These are phyloP conservation scores for Hemileia vastatrix DNA, from an alignment of 1,284 basidiomycete genomes.

Conservation along the genomic window DNA sequence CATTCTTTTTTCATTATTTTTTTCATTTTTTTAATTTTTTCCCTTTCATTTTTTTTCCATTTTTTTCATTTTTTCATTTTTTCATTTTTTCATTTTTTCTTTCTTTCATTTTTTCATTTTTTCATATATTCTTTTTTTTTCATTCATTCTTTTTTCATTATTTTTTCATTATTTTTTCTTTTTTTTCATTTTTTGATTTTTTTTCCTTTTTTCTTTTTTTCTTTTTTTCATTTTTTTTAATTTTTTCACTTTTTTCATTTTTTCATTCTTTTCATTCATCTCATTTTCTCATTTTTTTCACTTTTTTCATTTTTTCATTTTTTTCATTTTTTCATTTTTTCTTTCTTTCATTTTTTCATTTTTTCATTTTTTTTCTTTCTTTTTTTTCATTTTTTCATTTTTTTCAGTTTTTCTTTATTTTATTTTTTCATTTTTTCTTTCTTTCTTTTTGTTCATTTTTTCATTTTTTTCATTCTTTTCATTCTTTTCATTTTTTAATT, in stretches of 20 bases:
- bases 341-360: neutral
- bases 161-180: slow-evolving; percentile 8
- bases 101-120: slow-evolving; percentile 1
- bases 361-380: neutral
- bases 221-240: neutral
- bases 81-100: neutral
- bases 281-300: no score
- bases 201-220: slow-evolving; percentile 6
- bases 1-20: neutral
- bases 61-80: slow-evolving; percentile 1
- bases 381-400: neutral
- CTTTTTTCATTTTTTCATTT: no score
- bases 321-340: no score
- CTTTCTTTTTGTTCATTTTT: no score
- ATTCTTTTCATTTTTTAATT: no score
- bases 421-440: no score
- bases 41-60: neutral
- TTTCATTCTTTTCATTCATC: no score
- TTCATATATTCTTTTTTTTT: neutral
- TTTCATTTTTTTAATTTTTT: neutral
- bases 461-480: no score
- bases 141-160: neutral
- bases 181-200: slow-evolving; percentile 1
- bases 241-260: neutral
- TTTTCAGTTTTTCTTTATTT: no score